phyloP scores from a whole-genome alignment of 306 rosid genomes.

The Rosa persica region DNA sequence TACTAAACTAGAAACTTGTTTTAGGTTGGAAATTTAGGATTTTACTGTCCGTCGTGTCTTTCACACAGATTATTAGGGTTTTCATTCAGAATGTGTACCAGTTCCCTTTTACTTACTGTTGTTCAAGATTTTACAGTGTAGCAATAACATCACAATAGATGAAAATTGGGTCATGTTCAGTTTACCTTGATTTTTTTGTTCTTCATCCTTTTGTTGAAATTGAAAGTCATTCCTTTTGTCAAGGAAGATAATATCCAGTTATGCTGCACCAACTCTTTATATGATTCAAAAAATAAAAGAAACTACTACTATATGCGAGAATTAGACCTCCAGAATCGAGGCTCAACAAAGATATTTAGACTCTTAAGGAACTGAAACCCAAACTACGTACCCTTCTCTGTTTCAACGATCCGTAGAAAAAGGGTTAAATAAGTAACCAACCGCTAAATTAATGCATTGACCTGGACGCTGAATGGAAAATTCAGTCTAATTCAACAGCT shows the following conservation, averaged over 20 bases:
- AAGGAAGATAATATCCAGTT: not conserved
- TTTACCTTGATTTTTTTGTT: not conserved
- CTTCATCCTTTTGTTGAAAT: not conserved
- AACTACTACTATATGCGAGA: not conserved
- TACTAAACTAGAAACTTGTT: constrained; percentile 22
- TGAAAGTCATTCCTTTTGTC: not conserved
- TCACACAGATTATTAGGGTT: constrained; percentile 18
- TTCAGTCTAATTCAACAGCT: too few relatives aligned
- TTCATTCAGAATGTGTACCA: constrained; percentile 6
- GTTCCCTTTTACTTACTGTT: not conserved
- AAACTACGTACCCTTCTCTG: too few relatives aligned
- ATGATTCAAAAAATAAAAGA: not conserved
- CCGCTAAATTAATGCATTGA: too few relatives aligned
- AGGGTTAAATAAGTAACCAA: too few relatives aligned
- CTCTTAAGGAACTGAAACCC: too few relatives aligned
- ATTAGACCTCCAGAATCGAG: too few relatives aligned
- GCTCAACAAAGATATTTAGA: too few relatives aligned
- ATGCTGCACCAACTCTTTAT: not conserved
- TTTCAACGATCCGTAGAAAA: too few relatives aligned
- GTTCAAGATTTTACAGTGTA: constrained; percentile 18
- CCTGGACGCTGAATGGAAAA: too few relatives aligned
- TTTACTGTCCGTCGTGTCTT: not conserved
- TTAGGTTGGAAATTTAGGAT: constrained; percentile 23
- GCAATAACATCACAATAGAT: constrained; percentile 23
- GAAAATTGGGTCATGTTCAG: not conserved